Evolutionary conservation across 2,329 filamentous ascomycete species (phyloP), one percentile per base, ranked within the genome.

Genomic region (Colletotrichum tropicale): DNA sequence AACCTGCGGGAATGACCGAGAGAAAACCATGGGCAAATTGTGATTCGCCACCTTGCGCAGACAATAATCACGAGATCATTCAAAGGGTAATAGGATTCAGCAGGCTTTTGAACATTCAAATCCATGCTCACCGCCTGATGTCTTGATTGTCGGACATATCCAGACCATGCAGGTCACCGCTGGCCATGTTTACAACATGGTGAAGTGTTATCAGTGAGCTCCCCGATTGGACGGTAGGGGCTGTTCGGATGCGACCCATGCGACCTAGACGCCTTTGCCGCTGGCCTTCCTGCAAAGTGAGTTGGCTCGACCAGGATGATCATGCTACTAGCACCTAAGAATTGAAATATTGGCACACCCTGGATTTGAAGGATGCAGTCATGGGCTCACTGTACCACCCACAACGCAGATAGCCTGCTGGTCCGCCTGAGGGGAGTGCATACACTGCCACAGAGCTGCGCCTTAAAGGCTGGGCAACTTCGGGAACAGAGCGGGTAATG

Each of bases 51-150:
- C 38, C 18, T 43, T 6, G 38, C 38, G 38, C 2, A 43, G 38
- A 43, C 38, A 4, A n/a, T 0, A 10, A 4, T 43, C 38, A 43
- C 18, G 38, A 43, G 38, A 43, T 43, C 0, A 1, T 43, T n/a
- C 38, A 4, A 43, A 6, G 0, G 38, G 38, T 0, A 5, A 3
- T 8, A 8, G 38, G 38, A n/a, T 43, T n/a, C 18, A 43, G 38
- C 38, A 4, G 0, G 2, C 38, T 43, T 43, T 43, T 43, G 38
- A 43, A 43, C 38, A 18, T 34, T 34, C 32, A 34, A 34, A 34
- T 0, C 13, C 2, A 38, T 18, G 4, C 15, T 43, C 38, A 43
- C 38, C 38, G 16, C 38, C 3, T 43, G 0, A 3, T 38, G 36
- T 38, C 36, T 18, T 18, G 16, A 18, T 2, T 18, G 36, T 5